phyloP scores from a whole-genome alignment of 2,329 filamentous ascomycete species.

The Fusarium sp. region DNA sequence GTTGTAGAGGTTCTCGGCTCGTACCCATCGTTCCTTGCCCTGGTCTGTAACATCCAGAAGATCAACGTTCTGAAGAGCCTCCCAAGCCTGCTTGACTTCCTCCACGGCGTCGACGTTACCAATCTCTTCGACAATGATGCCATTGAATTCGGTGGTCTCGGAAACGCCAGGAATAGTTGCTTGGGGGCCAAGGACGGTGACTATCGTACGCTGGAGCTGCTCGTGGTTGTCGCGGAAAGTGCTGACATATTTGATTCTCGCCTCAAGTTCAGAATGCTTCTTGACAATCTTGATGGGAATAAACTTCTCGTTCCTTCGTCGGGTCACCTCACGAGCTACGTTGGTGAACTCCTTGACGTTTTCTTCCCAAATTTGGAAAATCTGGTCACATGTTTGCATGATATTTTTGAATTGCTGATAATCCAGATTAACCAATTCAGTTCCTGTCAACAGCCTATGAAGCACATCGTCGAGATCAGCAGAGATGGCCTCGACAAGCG shows the following conservation, averaged over 20 bases:
- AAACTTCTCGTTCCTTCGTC: slow-evolving; percentile 95
- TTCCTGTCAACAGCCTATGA: slow-evolving; percentile 86
- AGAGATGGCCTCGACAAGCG: slow-evolving; percentile 97
- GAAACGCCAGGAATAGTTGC: slow-evolving; percentile 66
- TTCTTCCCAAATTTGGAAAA: slow-evolving; percentile 95
- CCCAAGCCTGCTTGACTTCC: slow-evolving; percentile 94
- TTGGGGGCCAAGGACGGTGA: slow-evolving; percentile 91
- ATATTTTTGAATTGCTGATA: slow-evolving; percentile 89
- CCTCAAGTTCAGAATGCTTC: slow-evolving; percentile 88
- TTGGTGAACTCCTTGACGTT: slow-evolving; percentile 98
- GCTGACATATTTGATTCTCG: slow-evolving; percentile 90
- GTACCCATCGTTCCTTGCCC: slow-evolving; percentile 91
- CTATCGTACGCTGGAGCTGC: slow-evolving; percentile 94
- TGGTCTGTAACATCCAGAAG: slow-evolving; percentile 91
- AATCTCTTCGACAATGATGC: slow-evolving; percentile 88
- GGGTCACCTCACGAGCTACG: slow-evolving; percentile 92
- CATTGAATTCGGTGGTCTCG: slow-evolving; percentile 66
- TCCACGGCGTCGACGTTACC: slow-evolving; percentile 97
- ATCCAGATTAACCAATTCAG: slow-evolving; percentile 89
- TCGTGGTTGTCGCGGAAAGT: slow-evolving; percentile 98
- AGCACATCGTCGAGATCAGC: slow-evolving; percentile 89
- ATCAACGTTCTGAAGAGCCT: slow-evolving; percentile 93
- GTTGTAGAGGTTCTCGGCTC: slow-evolving; percentile 95
- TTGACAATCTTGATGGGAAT: slow-evolving; percentile 97
- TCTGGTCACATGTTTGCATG: slow-evolving; percentile 84